Percentiles rank a stretch among this genome's conserved stretches.
Conservation (phyloP, 192 early-diverging fungal genomes). For the Funneliformis mosseae region DNA sequence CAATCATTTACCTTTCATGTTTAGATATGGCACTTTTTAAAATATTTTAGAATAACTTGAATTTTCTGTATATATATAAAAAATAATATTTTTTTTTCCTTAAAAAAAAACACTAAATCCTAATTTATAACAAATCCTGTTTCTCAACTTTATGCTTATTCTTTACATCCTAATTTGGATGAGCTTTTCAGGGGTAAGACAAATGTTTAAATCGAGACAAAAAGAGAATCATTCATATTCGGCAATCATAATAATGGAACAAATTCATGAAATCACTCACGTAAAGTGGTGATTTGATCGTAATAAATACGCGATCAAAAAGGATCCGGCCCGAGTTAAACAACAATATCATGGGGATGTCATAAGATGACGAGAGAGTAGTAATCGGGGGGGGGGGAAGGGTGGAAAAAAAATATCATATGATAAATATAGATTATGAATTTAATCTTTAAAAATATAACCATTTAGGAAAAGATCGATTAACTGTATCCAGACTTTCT, state of each 20-base stretch:
- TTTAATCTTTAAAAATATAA: neutral
- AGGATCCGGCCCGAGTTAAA: neutral
- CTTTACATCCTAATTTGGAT: neutral
- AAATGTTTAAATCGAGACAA: neutral
- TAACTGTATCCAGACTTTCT: neutral
- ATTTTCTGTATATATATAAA: too few species aligned
- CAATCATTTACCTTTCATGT: too few species aligned
- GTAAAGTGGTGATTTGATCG: neutral
- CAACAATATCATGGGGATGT: neutral
- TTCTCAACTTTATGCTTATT: neutral
- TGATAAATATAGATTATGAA: too few species aligned
- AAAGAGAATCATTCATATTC: neutral
- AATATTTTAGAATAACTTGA: too few species aligned
- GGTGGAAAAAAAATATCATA: neutral
- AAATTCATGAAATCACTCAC: neutral
- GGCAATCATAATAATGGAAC: neutral
- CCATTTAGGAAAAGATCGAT: neutral
- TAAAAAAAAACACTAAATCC: neutral
- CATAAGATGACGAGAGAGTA: neutral
- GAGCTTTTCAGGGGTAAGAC: neutral
- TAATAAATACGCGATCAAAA: neutral
- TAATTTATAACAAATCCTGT: conserved; percentile 1
- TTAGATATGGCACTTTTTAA: too few species aligned
- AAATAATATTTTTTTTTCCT: neutral
- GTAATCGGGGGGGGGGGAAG: neutral